Percentiles rank a stretch among this genome's conserved stretches.
Conservation (phyloP, 345 rosid species). For the Gossypium stocksii region DNA sequence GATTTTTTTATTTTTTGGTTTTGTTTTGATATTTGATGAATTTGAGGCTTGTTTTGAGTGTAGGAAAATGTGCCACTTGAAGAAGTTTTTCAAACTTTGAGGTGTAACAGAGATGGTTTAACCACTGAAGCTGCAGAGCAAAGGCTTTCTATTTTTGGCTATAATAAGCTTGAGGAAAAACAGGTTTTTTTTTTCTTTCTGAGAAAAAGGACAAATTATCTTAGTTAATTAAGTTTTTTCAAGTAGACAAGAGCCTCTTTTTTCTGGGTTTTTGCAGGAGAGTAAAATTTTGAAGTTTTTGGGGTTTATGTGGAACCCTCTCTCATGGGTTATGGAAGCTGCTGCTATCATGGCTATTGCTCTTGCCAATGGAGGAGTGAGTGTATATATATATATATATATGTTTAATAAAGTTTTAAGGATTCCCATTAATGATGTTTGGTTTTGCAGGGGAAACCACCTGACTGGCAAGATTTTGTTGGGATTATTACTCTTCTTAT, state of each 20-base stretch:
- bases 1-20: slow-evolving; percentile 11
- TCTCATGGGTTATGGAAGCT: slow-evolving; percentile 79
- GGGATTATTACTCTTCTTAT: slow-evolving; percentile 53
- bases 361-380: slow-evolving; percentile 67
- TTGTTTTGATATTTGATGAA: slow-evolving; percentile 14
- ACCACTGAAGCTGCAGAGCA: slow-evolving; percentile 52
- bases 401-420: background rate
- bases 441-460: slow-evolving; percentile 47
- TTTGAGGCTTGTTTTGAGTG: slow-evolving; percentile 19
- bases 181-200: slow-evolving; percentile 21
- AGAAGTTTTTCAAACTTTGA: slow-evolving; percentile 58
- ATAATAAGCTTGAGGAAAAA: slow-evolving; percentile 68
- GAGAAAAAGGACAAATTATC: background rate
- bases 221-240: background rate
- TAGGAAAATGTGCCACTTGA: slow-evolving; percentile 65
- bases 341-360: slow-evolving; percentile 78
- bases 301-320: slow-evolving; percentile 77
- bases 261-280: slow-evolving; percentile 36
- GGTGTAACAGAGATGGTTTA: slow-evolving; percentile 53
- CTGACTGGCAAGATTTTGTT: slow-evolving; percentile 70
- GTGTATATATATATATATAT: background rate
- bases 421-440: background rate
- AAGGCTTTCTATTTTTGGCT: slow-evolving; percentile 52
- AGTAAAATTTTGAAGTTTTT: slow-evolving; percentile 52
- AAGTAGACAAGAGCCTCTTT: background rate